Base-by-base conservation (phyloP, 2,329 filamentous ascomycete species). In the Hymenoscyphus salicellus region DNA sequence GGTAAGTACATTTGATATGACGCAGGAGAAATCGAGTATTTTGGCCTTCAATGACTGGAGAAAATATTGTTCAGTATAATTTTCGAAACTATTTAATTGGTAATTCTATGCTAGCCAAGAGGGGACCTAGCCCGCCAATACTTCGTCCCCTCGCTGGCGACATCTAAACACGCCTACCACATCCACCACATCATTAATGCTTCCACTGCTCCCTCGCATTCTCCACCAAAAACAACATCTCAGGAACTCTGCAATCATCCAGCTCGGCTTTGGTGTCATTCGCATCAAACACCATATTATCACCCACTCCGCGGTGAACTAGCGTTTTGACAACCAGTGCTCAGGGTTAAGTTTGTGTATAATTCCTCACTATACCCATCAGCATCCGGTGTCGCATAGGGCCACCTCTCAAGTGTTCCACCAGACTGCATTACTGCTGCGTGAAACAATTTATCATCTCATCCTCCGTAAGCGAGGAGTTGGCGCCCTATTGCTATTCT, bases 371-470 rank as follows among this genome's bases (percentile, higher is more conserved):
- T 64, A 68, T 56, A 69, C 32, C 5, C 33, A 46, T 6, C 65
- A 62, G 20, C 61, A 67, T 8, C 57, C 7, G 46, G 66, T 63
- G 26, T 26, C 30, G n/a, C 16, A 58, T 5, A 36, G 56, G 26
- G 38, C 41, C 4, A 78, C 66, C 20, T n/a, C n/a, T 52, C 46
- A 23, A 52, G n/a, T 17, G 77, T 75, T 33, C 74, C 76, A 23
- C 82, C 83, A 28, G 79, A 83, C 69, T 86, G 75, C 49, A 79
- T 75, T 33, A 87, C 84, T 2, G 78, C 83, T 20, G 75, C 80
- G 5, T 81, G 78, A 72, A 87, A 88, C 0, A 88, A 77, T 3
- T 76, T 75, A 59, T 86, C 82, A 63, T 86, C 78, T 52, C 80
- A 73, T 2, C 82, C 82, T 4, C 78, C 78, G 64, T 82, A 83